These are phyloP conservation scores for Fusarium oligoseptatum DNA, from an alignment of 2,329 filamentous ascomycete species.

Conservation along the genomic window DNA sequence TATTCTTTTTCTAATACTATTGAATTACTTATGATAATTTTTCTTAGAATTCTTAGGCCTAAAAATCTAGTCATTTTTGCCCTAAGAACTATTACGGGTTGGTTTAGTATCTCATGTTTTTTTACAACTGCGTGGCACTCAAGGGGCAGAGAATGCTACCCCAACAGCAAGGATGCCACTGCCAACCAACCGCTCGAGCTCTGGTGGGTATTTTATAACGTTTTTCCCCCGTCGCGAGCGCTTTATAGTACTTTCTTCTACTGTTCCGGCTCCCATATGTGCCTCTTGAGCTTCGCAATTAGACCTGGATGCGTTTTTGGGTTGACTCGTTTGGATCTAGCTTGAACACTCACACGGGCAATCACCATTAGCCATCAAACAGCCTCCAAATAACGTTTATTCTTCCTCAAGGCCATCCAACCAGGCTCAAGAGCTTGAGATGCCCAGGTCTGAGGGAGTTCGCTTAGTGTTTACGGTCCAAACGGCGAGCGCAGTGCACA, in stretches of 20 bases:
- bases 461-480: not conserved
- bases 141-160: not conserved
- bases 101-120: too few species aligned
- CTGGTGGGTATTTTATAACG: not conserved
- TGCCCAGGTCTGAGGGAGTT: not conserved
- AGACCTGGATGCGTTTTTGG: not conserved
- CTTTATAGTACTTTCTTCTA: not conserved
- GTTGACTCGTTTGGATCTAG: not conserved
- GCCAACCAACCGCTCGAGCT: not conserved
- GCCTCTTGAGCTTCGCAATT: not conserved
- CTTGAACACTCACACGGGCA: not conserved
- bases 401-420: too few species aligned
- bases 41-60: too few species aligned
- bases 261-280: not conserved
- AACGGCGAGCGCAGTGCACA: not conserved
- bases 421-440: too few species aligned
- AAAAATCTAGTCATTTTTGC: too few species aligned
- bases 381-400: not conserved
- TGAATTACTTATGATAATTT: too few species aligned
- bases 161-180: not conserved
- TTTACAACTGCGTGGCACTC: too few species aligned
- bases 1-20: too few species aligned
- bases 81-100: too few species aligned
- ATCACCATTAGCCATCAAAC: not conserved
- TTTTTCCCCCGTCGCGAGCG: not conserved